Evolutionary conservation across 495 filamentous ascomycete genomes (phyloP).

Genomic region (Lophiostoma macrostomum): DNA sequence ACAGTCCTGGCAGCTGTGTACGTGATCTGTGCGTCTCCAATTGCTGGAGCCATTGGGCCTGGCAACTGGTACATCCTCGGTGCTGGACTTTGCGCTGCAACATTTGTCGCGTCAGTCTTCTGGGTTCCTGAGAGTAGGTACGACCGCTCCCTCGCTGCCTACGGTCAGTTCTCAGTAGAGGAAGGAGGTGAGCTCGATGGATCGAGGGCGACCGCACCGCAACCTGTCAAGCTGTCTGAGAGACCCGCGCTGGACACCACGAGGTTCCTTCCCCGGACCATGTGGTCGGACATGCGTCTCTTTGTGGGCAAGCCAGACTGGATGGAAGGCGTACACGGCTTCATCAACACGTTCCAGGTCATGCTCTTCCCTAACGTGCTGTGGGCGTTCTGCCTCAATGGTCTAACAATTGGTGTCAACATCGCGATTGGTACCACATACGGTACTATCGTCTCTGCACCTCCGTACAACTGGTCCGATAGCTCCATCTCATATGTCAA

Average conservation of each 20-base stretch:
- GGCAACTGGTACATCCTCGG: conserved; percentile 44
- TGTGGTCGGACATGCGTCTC: conserved; percentile 19
- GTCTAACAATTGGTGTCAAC: conserved; percentile 42
- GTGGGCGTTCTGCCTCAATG: conserved; percentile 44
- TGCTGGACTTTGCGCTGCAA: conserved; percentile 31
- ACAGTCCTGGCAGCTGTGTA: conserved; percentile 36
- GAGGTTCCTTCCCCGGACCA: conserved; percentile 13
- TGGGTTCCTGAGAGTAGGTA: conserved; percentile 25
- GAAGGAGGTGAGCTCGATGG: conserved; percentile 1
- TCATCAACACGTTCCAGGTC: conserved; percentile 29
- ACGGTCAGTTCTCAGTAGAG: neutral
- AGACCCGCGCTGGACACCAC: conserved; percentile 14
- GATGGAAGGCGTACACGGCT: conserved; percentile 9
- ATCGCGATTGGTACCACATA: conserved; percentile 45
- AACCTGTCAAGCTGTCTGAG: conserved; percentile 7
- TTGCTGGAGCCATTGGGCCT: conserved; percentile 40
- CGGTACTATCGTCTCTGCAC: conserved; percentile 35
- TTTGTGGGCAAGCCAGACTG: conserved; percentile 16
- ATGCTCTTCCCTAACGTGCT: conserved; percentile 45
- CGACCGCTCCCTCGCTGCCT: conserved; percentile 12
- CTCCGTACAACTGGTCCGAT: conserved; percentile 42
- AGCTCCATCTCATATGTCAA: conserved; percentile 40
- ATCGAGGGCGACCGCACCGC: conserved; percentile 1
- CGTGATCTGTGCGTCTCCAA: conserved; percentile 40
- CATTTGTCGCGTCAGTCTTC: conserved; percentile 7